Conservation (phyloP, 2,329 filamentous ascomycete genomes). For the Diplodia seriata region DNA sequence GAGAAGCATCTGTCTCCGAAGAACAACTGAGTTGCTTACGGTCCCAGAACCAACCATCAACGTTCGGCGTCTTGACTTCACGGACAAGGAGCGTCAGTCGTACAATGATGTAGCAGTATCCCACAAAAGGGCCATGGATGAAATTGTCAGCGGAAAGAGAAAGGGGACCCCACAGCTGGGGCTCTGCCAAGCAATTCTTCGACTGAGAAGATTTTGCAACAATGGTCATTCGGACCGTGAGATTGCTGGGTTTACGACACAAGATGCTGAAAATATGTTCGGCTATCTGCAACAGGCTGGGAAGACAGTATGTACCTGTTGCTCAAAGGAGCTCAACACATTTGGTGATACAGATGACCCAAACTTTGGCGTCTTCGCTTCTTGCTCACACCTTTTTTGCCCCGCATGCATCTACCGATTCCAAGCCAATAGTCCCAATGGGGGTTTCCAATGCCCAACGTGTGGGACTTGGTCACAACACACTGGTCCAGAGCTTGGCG, state of each 20-base stretch:
- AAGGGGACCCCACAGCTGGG: conserved; percentile 20
- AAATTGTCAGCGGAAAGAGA: conserved; percentile 10
- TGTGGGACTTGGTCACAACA: neutral
- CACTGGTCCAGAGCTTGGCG: neutral
- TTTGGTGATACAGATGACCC: neutral
- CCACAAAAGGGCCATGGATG: conserved; percentile 1
- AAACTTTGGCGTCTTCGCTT: neutral
- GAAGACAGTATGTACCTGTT: neutral
- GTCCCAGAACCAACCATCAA: neutral
- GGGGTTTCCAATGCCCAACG: neutral
- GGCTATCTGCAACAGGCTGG: neutral
- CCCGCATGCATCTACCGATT: neutral
- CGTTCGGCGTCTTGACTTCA: neutral
- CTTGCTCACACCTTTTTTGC: neutral
- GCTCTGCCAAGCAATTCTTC: conserved; percentile 34
- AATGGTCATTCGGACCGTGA: conserved; percentile 26
- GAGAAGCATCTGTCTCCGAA: neutral
- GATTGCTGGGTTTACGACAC: neutral
- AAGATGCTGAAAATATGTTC: neutral
- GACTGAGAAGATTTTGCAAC: conserved; percentile 37
- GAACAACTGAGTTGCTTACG: neutral
- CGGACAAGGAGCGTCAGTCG: neutral
- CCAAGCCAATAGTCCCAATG: neutral
- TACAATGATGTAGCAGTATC: neutral
- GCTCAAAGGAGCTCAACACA: neutral